A percentile compares a stretch with the other conserved stretches of the same genome.
phyloP scores from a whole-genome alignment of 1,284 basidiomycete species.

The Cutaneotrichosporon sp. region DNA sequence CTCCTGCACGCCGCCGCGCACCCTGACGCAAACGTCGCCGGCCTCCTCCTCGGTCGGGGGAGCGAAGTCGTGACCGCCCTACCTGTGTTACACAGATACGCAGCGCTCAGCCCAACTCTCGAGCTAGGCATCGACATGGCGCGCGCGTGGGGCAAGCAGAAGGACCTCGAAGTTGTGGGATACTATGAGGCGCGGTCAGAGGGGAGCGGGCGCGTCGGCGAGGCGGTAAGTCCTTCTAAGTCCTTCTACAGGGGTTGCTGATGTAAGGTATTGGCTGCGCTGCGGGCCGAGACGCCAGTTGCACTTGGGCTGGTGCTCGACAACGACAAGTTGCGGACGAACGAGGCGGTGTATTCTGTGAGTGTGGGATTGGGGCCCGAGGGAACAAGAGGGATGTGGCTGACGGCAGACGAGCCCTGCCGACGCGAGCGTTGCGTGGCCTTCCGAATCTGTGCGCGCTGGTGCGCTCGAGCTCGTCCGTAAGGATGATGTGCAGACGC shows the following conservation, averaged over 20 bases:
- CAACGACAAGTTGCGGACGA: constrained; percentile 37
- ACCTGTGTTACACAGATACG: constrained; percentile 53
- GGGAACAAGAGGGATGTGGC: background rate
- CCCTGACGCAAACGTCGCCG: constrained; percentile 46
- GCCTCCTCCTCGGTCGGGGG: constrained; percentile 48
- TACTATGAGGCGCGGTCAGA: constrained; percentile 42
- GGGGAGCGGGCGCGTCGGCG: constrained; percentile 24
- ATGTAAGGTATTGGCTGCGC: constrained; percentile 5
- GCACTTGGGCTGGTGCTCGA: constrained; percentile 26
- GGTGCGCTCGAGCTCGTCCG: constrained; percentile 34
- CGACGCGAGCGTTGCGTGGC: constrained; percentile 6
- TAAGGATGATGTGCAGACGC: constrained; percentile 30
- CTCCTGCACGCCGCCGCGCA: constrained; percentile 47
- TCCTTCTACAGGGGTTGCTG: background rate
- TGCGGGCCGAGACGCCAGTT: background rate
- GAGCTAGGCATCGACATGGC: constrained; percentile 50
- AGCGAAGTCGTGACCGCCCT: constrained; percentile 39
- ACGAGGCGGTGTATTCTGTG: constrained; percentile 35
- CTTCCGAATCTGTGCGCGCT: constrained; percentile 22
- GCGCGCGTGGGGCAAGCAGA: constrained; percentile 24
- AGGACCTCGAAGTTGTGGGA: constrained; percentile 35
- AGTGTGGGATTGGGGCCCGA: background rate
- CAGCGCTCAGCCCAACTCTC: constrained; percentile 44
- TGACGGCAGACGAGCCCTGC: constrained; percentile 10
- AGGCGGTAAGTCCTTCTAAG: constrained; percentile 14